Evolutionary conservation across 345 rosid species (phyloP).

Genomic region (Geranium rotundifolium): DNA sequence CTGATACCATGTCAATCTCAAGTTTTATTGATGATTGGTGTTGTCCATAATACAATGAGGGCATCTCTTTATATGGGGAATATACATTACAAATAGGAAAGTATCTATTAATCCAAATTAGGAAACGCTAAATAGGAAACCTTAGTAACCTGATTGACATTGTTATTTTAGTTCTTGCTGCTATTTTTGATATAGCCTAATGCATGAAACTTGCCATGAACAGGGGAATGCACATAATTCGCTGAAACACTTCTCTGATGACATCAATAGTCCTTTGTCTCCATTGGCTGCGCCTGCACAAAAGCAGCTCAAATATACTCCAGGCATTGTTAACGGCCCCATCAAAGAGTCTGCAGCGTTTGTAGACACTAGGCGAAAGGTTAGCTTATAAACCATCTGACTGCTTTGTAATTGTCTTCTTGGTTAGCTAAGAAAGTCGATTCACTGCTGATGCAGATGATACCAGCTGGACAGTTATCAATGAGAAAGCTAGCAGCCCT

Average conservation of each 20-base stretch:
- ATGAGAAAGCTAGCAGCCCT: slow-evolving; percentile 53
- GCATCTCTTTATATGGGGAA: too few species aligned
- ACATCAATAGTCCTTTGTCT: slow-evolving; percentile 44
- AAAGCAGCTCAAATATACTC: slow-evolving; percentile 84
- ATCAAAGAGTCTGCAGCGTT: slow-evolving; percentile 51
- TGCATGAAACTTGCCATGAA: slow-evolving; percentile 15
- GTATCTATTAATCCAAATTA: too few species aligned
- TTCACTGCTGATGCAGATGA: slow-evolving; percentile 48
- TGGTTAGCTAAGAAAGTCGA: slow-evolving; percentile 8
- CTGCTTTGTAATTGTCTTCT: slow-evolving; percentile 3
- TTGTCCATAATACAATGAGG: too few species aligned
- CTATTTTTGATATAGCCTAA: not conserved
- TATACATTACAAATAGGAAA: too few species aligned
- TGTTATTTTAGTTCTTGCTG: not conserved
- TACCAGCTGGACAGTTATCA: slow-evolving; percentile 71
- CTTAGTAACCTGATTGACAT: too few species aligned
- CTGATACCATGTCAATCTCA: too few species aligned
- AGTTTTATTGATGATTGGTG: too few species aligned
- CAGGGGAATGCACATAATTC: slow-evolving; percentile 56
- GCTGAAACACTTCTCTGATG: slow-evolving; percentile 51
- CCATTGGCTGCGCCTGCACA: slow-evolving; percentile 77
- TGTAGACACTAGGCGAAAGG: slow-evolving; percentile 62
- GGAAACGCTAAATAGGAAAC: too few species aligned
- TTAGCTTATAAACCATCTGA: slow-evolving; percentile 14
- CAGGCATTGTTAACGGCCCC: slow-evolving; percentile 71